A percentile compares a stretch with the other conserved stretches of the same genome.
Evolutionary conservation across 805 yeast species (phyloP).

Genomic region (Lipomyces kockii): DNA sequence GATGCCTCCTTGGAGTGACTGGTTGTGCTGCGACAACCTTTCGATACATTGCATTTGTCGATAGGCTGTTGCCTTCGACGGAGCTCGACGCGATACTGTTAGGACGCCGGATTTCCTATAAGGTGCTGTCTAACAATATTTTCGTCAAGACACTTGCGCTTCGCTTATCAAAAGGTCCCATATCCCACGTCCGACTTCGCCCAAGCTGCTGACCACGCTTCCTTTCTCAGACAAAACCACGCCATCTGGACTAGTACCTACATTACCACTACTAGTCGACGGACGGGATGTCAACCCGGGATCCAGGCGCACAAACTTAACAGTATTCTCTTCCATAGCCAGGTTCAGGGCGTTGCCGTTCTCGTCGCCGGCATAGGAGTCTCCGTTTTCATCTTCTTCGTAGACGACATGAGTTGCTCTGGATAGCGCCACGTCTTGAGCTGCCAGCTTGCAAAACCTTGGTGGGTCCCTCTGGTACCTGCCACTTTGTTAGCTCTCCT

Average conservation of each 20-base stretch:
- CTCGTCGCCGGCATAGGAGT: slow-evolving; percentile 34
- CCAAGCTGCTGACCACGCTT: slow-evolving; percentile 12
- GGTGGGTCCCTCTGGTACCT: slow-evolving; percentile 22
- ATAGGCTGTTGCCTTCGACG: background rate
- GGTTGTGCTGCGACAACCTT: background rate
- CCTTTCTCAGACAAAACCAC: slow-evolving; percentile 1
- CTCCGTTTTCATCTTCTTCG: slow-evolving; percentile 34
- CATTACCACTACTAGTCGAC: background rate
- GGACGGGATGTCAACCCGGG: background rate
- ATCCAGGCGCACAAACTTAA: slow-evolving; percentile 24
- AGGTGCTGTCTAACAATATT: background rate
- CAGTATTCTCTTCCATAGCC: slow-evolving; percentile 28
- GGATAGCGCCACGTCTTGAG: slow-evolving; percentile 30
- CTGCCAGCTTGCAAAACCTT: slow-evolving; percentile 20
- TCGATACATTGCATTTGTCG: background rate
- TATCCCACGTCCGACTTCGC: slow-evolving; percentile 20
- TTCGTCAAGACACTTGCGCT: background rate
- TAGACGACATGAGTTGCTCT: slow-evolving; percentile 33
- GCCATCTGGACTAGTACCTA: background rate
- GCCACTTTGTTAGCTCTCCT: background rate
- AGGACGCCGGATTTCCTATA: background rate
- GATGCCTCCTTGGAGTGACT: background rate
- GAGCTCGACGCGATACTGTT: background rate
- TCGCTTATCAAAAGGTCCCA: slow-evolving; percentile 17
- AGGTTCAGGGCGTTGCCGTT: slow-evolving; percentile 9